Conservation (phyloP, 164 flowering plant species). For the Taxillus chinensis region DNA sequence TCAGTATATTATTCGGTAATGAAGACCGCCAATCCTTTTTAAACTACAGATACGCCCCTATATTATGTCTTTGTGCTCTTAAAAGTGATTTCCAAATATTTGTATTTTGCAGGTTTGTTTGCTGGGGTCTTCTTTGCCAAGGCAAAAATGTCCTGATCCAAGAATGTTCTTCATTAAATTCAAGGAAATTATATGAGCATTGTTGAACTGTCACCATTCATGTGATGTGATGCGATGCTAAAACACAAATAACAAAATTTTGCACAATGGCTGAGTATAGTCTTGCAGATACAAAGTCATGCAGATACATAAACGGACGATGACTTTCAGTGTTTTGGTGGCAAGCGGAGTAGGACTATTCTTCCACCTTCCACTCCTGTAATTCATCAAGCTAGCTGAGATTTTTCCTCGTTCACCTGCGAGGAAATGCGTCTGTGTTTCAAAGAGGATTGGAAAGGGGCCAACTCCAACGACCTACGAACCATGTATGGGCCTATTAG, state of each 20-base stretch:
- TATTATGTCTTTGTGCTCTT: not conserved
- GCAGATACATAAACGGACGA: not conserved
- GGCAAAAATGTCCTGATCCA: conserved; percentile 56
- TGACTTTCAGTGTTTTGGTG: not conserved
- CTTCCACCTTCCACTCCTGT: conserved; percentile 2
- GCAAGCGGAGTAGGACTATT: not conserved
- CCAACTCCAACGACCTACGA: no score
- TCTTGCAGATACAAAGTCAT: not conserved
- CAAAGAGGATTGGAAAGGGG: no score
- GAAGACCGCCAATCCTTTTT: not conserved
- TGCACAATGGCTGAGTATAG: not conserved
- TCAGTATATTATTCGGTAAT: conserved; percentile 77
- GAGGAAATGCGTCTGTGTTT: no score
- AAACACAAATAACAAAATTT: not conserved
- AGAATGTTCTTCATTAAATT: not conserved
- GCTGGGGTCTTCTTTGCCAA: conserved; percentile 72
- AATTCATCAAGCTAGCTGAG: not conserved
- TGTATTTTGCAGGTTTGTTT: conserved; percentile 42
- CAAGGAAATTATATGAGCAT: not conserved
- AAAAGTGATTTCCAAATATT: not conserved
- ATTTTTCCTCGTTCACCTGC: not conserved
- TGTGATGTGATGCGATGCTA: not conserved
- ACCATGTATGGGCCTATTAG: no score
- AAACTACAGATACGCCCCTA: no score
- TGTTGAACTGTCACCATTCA: not conserved